Evolutionary conservation across 2,329 filamentous ascomycete genomes (phyloP), one percentile per base, ranked within the genome.

Genomic region (Lecanicillium sp.): DNA sequence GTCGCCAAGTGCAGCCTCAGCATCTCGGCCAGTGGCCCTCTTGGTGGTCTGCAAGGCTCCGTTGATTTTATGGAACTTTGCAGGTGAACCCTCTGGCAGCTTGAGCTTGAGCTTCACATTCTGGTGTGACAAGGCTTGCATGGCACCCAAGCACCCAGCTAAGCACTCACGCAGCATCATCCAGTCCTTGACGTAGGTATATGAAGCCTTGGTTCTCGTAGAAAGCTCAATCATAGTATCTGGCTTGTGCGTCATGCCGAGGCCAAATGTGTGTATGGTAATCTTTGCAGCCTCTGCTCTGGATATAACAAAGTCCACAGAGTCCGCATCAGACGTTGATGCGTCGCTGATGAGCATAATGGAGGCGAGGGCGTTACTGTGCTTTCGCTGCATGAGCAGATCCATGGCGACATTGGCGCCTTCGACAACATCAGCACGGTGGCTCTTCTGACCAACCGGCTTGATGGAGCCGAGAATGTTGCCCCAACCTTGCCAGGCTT

Each of bases 131-230:
- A 87, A 82, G 3, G 86, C 88, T 60, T 98, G 92, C 56, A 96
- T 75, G 12, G 87, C 81, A 33, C 92, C 92, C 19, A 98, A 68
- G 53, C 90, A 96, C 31, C 92, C 92, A 17, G 89, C 92, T 32
- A 95, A 73, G 58, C 92, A 96, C 60, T 98, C 92, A 19, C 92
- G 83, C 27, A 98, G 74, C 90, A 96, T 98, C 90, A 96, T 96
- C 92, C 92, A 98, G 60, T 98, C 92, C 64, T 96, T 98, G 50
- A 98, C 89, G 53, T 96, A 98, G 2, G 88, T 94, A 56, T 96
- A 98, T 2, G 88, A 94, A 4, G 89, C 92, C 65, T 96, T 98
- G 4, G 92, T 98, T 44, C 88, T 77, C 6, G 85, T 92, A 1
- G 92, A 96, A 11, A 98, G 69, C 62, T 96, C 90, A 46, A 98